Evolutionary conservation across 2,329 filamentous ascomycete species (phyloP).

Genomic region (Ophiostoma pallidulum): DNA sequence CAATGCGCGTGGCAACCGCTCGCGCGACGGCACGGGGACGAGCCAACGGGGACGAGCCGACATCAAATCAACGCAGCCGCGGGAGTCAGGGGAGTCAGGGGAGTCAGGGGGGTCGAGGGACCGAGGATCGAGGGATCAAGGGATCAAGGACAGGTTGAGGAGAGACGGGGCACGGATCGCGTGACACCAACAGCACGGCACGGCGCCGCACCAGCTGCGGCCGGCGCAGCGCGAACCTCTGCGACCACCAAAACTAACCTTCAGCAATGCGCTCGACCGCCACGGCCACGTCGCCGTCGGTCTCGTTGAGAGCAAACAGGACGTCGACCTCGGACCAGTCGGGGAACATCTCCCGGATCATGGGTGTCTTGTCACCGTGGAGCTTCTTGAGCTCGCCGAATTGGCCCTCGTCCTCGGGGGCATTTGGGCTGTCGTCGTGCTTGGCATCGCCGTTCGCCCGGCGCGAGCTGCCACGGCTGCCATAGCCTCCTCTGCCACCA

Average conservation of each 20-base stretch:
- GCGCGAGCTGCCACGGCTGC: slow-evolving; percentile 60
- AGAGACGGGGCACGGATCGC: neutral
- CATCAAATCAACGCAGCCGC: no score
- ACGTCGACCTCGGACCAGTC: slow-evolving; percentile 95
- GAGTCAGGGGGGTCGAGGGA: no score
- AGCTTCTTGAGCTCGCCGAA: slow-evolving; percentile 86
- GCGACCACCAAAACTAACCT: slow-evolving; percentile 42
- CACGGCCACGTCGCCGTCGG: slow-evolving; percentile 64
- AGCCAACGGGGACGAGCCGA: no score
- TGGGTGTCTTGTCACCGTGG: slow-evolving; percentile 67
- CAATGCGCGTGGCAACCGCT: no score
- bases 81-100: no score
- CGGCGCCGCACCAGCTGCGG: neutral
- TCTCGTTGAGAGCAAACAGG: slow-evolving; percentile 85
- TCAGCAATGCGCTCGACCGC: slow-evolving; percentile 72
- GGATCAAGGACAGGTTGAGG: no score
- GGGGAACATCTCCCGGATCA: slow-evolving; percentile 86
- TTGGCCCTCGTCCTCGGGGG: slow-evolving; percentile 75
- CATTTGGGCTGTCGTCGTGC: slow-evolving; percentile 47
- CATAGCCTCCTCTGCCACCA: slow-evolving; percentile 71
- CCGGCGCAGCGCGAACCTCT: no score
- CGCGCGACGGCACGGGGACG: no score
- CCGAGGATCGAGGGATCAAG: no score
- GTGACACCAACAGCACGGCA: neutral
- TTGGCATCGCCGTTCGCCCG: slow-evolving; percentile 63